A percentile compares a stretch with the other conserved stretches of the same genome.
phyloP scores from a whole-genome alignment of 192 early-diverging fungal genomes.

The Backusella psychrophila region DNA sequence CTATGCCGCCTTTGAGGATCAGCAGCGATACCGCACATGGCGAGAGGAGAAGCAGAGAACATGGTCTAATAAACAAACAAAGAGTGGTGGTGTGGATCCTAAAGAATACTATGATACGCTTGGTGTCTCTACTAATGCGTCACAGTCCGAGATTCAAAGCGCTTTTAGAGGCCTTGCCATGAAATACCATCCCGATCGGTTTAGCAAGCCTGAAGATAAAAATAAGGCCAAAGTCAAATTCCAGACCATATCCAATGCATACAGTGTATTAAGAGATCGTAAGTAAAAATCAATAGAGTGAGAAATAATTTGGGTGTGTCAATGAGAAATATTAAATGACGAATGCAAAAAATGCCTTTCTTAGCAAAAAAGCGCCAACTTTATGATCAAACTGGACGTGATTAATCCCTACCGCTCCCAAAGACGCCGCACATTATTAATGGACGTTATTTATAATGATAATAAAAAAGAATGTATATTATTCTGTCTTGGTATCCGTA shows the following conservation, averaged over 20 bases:
- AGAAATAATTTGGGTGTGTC: background rate
- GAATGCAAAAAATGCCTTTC: background rate
- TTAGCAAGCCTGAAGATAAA: conserved; percentile 44
- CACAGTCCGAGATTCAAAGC: conserved; percentile 46
- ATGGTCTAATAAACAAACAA: background rate
- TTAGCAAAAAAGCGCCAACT: conserved; percentile 26
- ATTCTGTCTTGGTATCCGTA: background rate
- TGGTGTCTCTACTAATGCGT: conserved; percentile 34
- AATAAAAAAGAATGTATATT: background rate
- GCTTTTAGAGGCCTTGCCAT: conserved; percentile 49
- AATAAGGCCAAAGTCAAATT: conserved; percentile 48
- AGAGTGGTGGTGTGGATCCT: conserved; percentile 27
- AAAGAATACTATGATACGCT: conserved; percentile 44
- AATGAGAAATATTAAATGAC: background rate
- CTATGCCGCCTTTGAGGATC: conserved; percentile 42
- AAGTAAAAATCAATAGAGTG: conserved; percentile 14
- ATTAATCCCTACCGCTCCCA: background rate
- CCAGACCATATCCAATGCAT: conserved; percentile 48
- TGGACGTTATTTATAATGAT: background rate
- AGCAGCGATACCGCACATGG: conserved; percentile 28
- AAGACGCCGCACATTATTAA: background rate
- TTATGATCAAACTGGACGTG: conserved; percentile 29
- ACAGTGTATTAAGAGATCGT: conserved; percentile 49
- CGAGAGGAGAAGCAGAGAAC: conserved; percentile 15
- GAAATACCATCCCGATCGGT: conserved; percentile 47